Evolutionary conservation across 2,329 filamentous ascomycete genomes (phyloP), one percentile per base, ranked within the genome.

Genomic region (Penicillium sp.): DNA sequence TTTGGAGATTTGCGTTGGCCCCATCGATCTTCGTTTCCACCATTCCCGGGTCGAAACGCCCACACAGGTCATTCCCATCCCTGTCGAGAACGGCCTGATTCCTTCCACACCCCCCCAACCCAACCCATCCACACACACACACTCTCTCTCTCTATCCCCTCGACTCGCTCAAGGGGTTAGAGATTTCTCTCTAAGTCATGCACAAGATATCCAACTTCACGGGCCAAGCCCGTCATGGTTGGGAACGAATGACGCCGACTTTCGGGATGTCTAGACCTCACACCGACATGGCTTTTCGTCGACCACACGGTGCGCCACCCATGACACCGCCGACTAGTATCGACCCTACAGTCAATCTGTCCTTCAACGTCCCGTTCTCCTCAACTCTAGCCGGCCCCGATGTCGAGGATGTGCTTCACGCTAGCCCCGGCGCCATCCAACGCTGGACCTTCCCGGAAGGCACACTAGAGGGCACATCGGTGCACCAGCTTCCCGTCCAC

Each of bases 301-400:
- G 84, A 62, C 72, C 81, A 71, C 69, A 81, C 68, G 71, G 70
- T 43, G 73, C 72, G 57, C 72, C 73, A 34, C 79, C 78, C 20
- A 78, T 85, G 71, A 81, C 86, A 67, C 86, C 89, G 63, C 85
- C 88, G 56, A 86, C 88, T 62, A 81, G 87, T 61, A 83, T 88
- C 70, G 89, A 93, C 72, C 82, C 87, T 50, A 86, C 86, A 63
- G 90, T 97, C 75, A 91, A 95, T 76, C 88, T 96, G 74, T 93
- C 91, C 63, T 97, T 99, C 86, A 97, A 97, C 73, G 89, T 99
- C 47, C 94, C 94, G 59, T 97, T 97, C 77, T 88, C 92, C 66
- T 96, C 90, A 62, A 93, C 93, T 69, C 86, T 99, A 59, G 85
- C 90, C 61, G 94, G 94, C 34, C 94, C 94, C 61, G 92, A 97